These are phyloP conservation scores for Brassica balearica DNA, from an alignment of 441 rosid genomes.

Conservation along the genomic window DNA sequence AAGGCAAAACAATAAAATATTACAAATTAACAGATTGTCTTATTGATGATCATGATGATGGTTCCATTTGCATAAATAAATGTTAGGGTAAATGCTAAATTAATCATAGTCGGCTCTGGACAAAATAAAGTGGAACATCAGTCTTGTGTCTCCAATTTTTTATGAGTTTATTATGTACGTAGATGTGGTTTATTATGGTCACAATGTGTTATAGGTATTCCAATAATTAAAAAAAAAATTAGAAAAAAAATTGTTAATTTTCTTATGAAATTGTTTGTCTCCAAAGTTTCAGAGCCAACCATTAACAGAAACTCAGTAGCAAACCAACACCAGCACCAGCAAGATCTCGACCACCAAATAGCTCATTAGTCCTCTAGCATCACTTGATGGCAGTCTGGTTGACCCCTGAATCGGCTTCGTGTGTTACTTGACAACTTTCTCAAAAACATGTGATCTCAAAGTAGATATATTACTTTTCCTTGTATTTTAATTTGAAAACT, in stretches of 20 bases:
- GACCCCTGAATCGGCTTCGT: background rate
- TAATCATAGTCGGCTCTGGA: background rate
- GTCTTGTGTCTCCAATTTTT: no score
- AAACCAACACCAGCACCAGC: background rate
- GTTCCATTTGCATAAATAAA: background rate
- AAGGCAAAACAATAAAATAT: background rate
- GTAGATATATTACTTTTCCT: background rate
- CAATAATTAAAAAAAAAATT: no score
- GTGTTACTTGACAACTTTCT: background rate
- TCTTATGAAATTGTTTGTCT: no score
- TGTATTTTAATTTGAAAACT: background rate
- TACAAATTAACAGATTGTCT: background rate
- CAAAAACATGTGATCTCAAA: background rate
- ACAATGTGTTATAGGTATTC: no score
- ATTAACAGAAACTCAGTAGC: no score
- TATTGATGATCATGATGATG: background rate
- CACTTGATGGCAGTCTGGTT: background rate
- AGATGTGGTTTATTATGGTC: no score
- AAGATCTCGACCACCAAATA: background rate
- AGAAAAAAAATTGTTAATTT: no score
- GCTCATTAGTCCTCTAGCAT: background rate
- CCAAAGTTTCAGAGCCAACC: no score
- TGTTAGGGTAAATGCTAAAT: background rate
- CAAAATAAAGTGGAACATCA: background rate
- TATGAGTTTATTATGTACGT: no score